A percentile compares a stretch with the other conserved stretches of the same genome.
Evolutionary conservation across 768 basidiomycete species (phyloP).

Genomic region (Hortiboletus flavorubellus): DNA sequence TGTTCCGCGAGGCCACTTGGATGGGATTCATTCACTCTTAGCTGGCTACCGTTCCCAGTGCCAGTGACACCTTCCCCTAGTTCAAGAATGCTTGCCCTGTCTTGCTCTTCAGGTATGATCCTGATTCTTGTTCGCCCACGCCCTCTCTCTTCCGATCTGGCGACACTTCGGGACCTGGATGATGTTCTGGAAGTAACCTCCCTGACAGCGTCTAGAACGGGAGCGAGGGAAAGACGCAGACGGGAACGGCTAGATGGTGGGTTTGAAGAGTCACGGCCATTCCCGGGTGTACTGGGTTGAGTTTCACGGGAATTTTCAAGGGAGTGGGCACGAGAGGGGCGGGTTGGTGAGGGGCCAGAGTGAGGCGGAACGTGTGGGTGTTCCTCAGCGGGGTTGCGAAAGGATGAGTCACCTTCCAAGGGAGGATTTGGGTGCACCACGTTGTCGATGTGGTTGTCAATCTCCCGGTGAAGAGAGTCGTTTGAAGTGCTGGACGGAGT

Average conservation of each 20-base stretch:
- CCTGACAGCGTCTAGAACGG: constrained; percentile 18
- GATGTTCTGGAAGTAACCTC: constrained; percentile 16
- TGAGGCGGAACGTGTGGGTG: background rate
- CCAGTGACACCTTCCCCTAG: background rate
- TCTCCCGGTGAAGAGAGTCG: constrained; percentile 2
- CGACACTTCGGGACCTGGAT: constrained; percentile 25
- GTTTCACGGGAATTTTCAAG: background rate
- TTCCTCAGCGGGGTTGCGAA: constrained; percentile 37
- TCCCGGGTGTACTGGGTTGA: background rate
- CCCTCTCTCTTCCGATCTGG: constrained; percentile 34
- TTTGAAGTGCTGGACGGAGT: constrained; percentile 6
- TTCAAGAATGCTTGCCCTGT: background rate
- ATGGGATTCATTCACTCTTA: background rate
- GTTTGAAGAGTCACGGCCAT: background rate
- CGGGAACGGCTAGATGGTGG: constrained; percentile 9
- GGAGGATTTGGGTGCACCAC: background rate
- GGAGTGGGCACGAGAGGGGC: background rate
- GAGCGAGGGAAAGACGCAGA: constrained; percentile 16
- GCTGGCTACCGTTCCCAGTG: background rate
- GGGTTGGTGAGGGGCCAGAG: background rate
- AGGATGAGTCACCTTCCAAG: background rate
- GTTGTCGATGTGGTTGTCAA: background rate
- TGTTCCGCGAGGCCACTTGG: constrained; percentile 1
- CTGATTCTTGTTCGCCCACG: constrained; percentile 24
- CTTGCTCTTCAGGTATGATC: background rate